phyloP scores from a whole-genome alignment of 495 filamentous ascomycete species.

The Acidiella bohemica region DNA sequence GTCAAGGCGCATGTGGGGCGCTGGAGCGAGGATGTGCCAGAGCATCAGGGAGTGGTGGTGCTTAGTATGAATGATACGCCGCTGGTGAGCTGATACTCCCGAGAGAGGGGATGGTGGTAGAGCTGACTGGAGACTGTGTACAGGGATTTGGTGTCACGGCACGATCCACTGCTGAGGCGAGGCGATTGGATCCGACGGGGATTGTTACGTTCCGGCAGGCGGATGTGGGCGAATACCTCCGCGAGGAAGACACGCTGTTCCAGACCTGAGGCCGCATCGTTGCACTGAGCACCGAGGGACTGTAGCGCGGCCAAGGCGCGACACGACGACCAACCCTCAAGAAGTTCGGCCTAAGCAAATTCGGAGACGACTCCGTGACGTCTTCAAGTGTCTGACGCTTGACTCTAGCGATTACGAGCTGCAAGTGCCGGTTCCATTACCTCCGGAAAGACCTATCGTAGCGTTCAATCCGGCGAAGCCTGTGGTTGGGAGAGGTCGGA shows the following conservation, averaged over 20 bases:
- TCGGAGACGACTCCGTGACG: too few relatives aligned
- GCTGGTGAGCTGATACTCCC: constrained; percentile 40
- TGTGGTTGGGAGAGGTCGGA: too few relatives aligned
- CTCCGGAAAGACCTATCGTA: too few relatives aligned
- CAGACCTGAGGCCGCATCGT: constrained; percentile 24
- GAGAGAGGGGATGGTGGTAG: background rate
- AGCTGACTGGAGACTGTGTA: background rate
- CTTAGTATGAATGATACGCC: constrained; percentile 64
- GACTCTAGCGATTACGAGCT: too few relatives aligned
- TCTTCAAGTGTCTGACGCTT: too few relatives aligned
- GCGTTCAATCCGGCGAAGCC: too few relatives aligned
- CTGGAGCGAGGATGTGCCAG: constrained; percentile 75
- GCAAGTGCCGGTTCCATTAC: too few relatives aligned
- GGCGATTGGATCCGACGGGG: constrained; percentile 75
- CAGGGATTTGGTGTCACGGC: constrained; percentile 75
- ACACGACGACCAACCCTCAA: background rate
- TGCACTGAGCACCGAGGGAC: too few relatives aligned
- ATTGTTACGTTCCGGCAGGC: constrained; percentile 74
- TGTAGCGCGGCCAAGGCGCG: too few relatives aligned
- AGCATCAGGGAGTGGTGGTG: constrained; percentile 65
- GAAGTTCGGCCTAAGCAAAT: background rate
- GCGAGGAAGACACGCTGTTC: constrained; percentile 49
- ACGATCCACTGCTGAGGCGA: constrained; percentile 64
- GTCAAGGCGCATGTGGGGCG: constrained; percentile 85
- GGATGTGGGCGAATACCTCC: constrained; percentile 82